phyloP scores from a whole-genome alignment of 2,329 filamentous ascomycete species.

The Exophiala dermatitidis region DNA sequence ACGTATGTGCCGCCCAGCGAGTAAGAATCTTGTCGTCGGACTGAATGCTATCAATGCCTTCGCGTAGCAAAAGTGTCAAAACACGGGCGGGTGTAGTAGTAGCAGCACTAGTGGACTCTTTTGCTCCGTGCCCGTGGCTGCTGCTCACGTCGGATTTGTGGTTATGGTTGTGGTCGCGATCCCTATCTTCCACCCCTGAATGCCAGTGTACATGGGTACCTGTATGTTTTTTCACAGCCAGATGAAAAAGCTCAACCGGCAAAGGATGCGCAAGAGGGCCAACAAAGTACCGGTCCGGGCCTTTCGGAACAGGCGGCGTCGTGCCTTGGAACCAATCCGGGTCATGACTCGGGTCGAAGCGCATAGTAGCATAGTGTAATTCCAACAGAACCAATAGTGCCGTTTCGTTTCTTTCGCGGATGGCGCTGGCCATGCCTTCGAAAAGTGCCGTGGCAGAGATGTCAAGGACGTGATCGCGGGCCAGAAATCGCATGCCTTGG shows the following conservation, averaged over 20 bases:
- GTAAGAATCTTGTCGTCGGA: conserved; percentile 19
- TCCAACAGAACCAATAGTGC: conserved; percentile 35
- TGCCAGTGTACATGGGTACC: background rate
- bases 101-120: background rate
- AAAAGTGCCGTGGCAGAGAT: conserved; percentile 33
- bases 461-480: conserved; percentile 14
- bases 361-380: conserved; percentile 30
- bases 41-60: conserved; percentile 12
- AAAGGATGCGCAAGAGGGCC: conserved; percentile 5
- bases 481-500: conserved; percentile 28
- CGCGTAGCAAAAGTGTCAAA: conserved; percentile 17
- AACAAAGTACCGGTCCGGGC: background rate
- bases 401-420: conserved; percentile 30
- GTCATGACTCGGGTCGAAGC: background rate
- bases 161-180: background rate
- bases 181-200: background rate
- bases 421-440: conserved; percentile 37
- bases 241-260: conserved; percentile 21
- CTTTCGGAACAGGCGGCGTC: background rate
- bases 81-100: background rate
- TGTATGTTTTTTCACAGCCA: conserved; percentile 4
- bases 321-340: background rate
- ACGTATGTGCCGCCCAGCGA: conserved; percentile 17
- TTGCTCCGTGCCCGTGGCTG: background rate
- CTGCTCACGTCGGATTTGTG: background rate